Base-by-base conservation (phyloP, 2,329 filamentous ascomycete genomes). In the Hymenoscyphus fraxineus region DNA sequence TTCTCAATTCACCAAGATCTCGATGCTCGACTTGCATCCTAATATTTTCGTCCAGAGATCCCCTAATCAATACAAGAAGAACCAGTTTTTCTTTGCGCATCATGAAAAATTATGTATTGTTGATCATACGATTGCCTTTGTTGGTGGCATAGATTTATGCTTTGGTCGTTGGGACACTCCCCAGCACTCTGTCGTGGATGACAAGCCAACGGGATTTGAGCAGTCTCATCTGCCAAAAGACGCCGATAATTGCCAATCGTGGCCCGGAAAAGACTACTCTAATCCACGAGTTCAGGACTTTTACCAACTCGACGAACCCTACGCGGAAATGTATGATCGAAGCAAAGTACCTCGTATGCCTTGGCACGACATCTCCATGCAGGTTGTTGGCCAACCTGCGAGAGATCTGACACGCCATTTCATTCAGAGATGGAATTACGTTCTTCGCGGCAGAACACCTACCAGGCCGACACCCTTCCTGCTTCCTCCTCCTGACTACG, bases 1-100 rank as follows among this genome's bases (percentile, higher is more conserved):
- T 77, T 98, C 94, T 0, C 93, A 97, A 77, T 97, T 98, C 77
- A 97, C 95, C 63, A 99, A 99, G 73, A 96, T 93, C 78, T 97
- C 93, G 1, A 83, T 99, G 65, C 85, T 99, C 58, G 96, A 98
- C 74, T 83, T 99, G 7, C 94, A 98, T 72, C 93, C 93, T 22
- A 99, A 99, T 76, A 88, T 99, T 67, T 97, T 97, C 72, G 93
- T 99, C 15, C 93, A 98, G 75, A 84, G 95, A 72, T 98, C 95
- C 2, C 95, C 95, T 0, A 97, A 99, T 72, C 95, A 99, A 77
- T 93, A 98, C 78, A 91, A 96, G 74, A 96, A 99, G 79, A 98
- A 98, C 73, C 96, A 97, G 57, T 99, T 99, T 80, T 99, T 99
- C 81, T 99, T 96, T 83, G 95, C 95, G 1, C 95, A 99, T 75